Evolutionary conservation across 2,329 filamentous ascomycete species (phyloP).

Genomic region (Exophiala oligosperma): DNA sequence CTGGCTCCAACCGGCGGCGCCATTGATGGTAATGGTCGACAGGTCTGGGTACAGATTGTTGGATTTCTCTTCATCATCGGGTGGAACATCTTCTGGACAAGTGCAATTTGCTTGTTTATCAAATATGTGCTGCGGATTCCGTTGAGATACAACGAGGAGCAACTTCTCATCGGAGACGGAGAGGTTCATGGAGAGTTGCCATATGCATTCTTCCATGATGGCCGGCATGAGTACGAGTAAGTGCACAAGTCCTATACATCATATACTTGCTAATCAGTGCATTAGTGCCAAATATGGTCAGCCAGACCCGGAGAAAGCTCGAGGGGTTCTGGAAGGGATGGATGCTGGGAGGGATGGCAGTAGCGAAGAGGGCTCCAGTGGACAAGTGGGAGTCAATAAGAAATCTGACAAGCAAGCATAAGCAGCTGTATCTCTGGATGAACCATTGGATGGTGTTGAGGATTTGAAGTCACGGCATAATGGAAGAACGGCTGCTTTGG

Average conservation of each 20-base stretch:
- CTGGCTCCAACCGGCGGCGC: conserved; percentile 49
- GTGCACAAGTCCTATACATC: neutral
- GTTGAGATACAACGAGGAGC: conserved; percentile 49
- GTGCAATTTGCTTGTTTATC: conserved; percentile 52
- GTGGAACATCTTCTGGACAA: conserved; percentile 54
- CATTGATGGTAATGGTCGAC: conserved; percentile 51
- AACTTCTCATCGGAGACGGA: conserved; percentile 49
- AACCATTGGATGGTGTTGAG: no score
- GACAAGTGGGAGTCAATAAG: conserved; percentile 4
- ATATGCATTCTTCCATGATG: conserved; percentile 35
- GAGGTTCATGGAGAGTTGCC: conserved; percentile 51
- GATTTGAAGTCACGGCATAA: no score
- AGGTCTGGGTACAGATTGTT: conserved; percentile 53
- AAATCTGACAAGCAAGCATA: conserved; percentile 21
- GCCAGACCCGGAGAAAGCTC: conserved; percentile 10
- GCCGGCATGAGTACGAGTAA: conserved; percentile 22
- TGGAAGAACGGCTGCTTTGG: neutral
- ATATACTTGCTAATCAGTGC: neutral
- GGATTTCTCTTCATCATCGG: conserved; percentile 52
- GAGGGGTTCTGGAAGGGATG: conserved; percentile 17
- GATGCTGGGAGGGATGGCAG: conserved; percentile 9
- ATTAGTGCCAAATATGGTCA: conserved; percentile 11
- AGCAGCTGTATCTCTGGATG: neutral
- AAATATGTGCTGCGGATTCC: conserved; percentile 51
- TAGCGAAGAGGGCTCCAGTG: conserved; percentile 15